These are phyloP conservation scores for Lentinula guzmanii DNA, from an alignment of 768 basidiomycete species.

Conservation along the genomic window DNA sequence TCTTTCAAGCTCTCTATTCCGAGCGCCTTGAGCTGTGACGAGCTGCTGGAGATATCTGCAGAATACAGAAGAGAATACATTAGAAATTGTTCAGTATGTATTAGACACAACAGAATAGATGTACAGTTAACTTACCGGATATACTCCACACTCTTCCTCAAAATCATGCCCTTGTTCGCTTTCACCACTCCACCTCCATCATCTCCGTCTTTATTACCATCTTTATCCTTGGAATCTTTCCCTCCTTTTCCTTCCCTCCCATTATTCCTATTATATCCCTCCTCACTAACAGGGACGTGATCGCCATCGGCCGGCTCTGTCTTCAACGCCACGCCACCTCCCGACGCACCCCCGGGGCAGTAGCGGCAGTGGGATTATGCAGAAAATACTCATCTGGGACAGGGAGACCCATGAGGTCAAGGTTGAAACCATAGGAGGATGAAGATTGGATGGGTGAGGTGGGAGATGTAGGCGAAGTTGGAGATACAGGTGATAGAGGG, in stretches of 20 bases:
- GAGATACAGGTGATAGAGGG: background rate
- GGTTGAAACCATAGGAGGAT: background rate
- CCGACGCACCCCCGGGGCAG: background rate
- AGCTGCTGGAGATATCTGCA: conserved; percentile 78
- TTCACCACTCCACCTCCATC: conserved; percentile 46
- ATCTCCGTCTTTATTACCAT: conserved; percentile 15
- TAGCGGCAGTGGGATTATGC: background rate
- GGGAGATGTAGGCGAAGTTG: background rate
- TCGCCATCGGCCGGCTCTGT: background rate
- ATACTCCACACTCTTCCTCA: conserved; percentile 77
- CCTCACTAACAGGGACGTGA: background rate
- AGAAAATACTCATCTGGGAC: background rate
- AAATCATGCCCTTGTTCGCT: conserved; percentile 93
- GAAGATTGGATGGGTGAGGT: background rate
- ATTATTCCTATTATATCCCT: background rate
- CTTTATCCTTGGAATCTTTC: conserved; percentile 1
- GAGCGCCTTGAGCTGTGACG: conserved; percentile 69
- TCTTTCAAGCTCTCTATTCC: conserved; percentile 75
- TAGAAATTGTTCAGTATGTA: no score
- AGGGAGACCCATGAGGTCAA: conserved; percentile 1
- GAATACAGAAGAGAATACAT: background rate
- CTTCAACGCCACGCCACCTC: background rate
- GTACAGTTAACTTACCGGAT: conserved; percentile 31
- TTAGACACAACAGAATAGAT: no score
- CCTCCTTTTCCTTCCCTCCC: conserved; percentile 6